These are phyloP conservation scores for Aspergillus costaricaensis DNA, from an alignment of 2,329 filamentous ascomycete genomes.

Conservation along the genomic window DNA sequence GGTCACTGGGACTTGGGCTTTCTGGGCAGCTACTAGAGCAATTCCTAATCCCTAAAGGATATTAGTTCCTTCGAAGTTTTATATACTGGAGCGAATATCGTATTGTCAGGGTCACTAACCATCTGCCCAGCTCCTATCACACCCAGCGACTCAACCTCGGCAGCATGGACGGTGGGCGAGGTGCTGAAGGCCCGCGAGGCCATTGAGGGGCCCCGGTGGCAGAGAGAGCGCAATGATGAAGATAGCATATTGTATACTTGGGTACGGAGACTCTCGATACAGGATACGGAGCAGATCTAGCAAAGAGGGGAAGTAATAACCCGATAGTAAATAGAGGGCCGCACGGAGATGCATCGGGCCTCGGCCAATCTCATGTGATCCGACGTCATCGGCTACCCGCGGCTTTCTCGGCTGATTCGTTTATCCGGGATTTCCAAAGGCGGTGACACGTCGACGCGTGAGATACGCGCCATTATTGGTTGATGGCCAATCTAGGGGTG, in stretches of 20 bases:
- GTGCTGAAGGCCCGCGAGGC: conserved; percentile 67
- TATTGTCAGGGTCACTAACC: conserved; percentile 57
- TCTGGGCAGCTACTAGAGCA: conserved; percentile 87
- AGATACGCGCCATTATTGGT: conserved; percentile 29
- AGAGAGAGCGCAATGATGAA: conserved; percentile 35
- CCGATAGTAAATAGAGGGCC: conserved; percentile 3
- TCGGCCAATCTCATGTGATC: conserved; percentile 24
- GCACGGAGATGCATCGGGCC: not conserved
- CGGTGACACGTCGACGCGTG: conserved; percentile 33
- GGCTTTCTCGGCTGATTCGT: conserved; percentile 21
- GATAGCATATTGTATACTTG: conserved; percentile 36
- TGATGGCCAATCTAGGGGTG: not conserved
- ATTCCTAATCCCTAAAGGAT: conserved; percentile 80
- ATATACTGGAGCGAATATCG: not conserved
- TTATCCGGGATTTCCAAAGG: conserved; percentile 16
- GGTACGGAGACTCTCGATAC: not conserved
- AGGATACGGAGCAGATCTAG: not conserved
- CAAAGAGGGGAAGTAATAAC: conserved; percentile 17
- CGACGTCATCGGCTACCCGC: conserved; percentile 37
- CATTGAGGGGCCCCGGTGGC: conserved; percentile 37
- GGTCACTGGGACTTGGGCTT: conserved; percentile 78
- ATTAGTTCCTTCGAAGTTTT: conserved; percentile 31
- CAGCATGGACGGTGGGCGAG: conserved; percentile 60
- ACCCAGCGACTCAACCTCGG: conserved; percentile 81
- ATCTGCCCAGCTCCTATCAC: conserved; percentile 96